Base-by-base conservation (phyloP, 768 basidiomycete genomes). In the Coprinopsis sp. region DNA sequence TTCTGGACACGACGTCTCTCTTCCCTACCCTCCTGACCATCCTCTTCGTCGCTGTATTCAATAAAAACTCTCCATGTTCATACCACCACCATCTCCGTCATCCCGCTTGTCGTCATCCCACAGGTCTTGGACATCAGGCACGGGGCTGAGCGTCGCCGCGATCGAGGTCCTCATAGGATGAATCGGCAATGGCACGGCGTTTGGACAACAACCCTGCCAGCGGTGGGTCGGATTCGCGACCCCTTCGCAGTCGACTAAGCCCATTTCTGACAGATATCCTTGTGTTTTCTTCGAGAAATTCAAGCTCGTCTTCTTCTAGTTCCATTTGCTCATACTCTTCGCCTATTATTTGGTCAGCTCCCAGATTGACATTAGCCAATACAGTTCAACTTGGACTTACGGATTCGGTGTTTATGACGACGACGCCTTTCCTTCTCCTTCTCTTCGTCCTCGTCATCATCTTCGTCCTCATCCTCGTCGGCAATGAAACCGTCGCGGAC, bases 301-400 rank as follows among this genome's bases (percentile, higher is more conserved):
- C 94, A 38, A 98, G 65, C 62, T 98, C 96, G 56, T 98, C 96
- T 27, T 97, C 96, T 53, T 96, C 93, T 39, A 98, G 66, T 13
- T n/a, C n/a, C n/a, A n/a, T n/a, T n/a, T 69, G 82, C 53, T 87
- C 82, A 45, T 81, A 79, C 49, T 81, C 77, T 52, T 75, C 71
- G 57, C 70, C 71, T 64, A 54, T 62, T 46, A 29, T 47, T 40
- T 47, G 31, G 30, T 52, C 47, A 10, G 48, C 45, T 40, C 38
- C 37, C 14, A 49, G 43, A 46, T 47, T 33, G 4, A 12, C 10
- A 12, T 6, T 10, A 28, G 34, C 28, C 38, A 33, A 36, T 16
- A 48, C 42, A 29, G 22, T 31, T 11, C 27, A 23, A 53, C 47
- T 54, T 46, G 28, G 33, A 56, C 72, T 57, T 57, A 76, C 78